Base-by-base conservation (phyloP, 306 rosid genomes). In the Quercus glauca region DNA sequence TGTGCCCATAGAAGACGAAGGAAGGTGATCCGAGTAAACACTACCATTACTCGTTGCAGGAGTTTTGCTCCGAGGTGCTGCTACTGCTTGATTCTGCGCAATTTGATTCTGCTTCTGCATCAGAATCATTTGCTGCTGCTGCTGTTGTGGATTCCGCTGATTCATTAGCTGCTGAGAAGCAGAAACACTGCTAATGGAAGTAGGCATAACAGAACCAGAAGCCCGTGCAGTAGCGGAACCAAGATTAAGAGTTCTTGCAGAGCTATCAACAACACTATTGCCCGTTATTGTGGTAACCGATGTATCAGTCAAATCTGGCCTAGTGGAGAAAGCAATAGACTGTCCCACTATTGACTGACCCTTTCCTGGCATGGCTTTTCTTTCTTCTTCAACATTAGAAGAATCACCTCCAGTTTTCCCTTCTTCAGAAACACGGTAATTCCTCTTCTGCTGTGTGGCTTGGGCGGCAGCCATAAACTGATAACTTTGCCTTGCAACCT, bases 321-420 rank as follows among this genome's bases (percentile, higher is more conserved):
- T 88, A 35, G 97, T 84, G 75, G 97, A 85, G 75, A 96, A 96
- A 58, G 96, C 93, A 84, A 91, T 91, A 71, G 97, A 91, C 69
- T 93, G 97, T 55, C 94, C 97, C 18, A 70, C 82, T 21, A 90
- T 78, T 33, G 89, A 78, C 6, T 89, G 83, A 73, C 79, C 78
- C 81, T 96, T 96, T 6, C 87, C 92, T 0, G 85, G 79, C 65
- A 85, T 69, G 11, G 82, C 63, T 78, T 93, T 91, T 53, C 97
- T 88, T 43, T 96, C 98, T 41, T 96, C 99, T 14, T 90, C 98
- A 21, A 75, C 71, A 77, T 85, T 89, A 23, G 89, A 80, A 37
- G 97, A 83, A 86, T 88, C 90, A 14, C 82, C 87, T 3, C 82
- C 85, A 11, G 78, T 71, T 82, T 92, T 91, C 60, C 94, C 96